Base-by-base conservation (phyloP, 73 alveolate species). In the Paramecium sonneborni region DNA sequence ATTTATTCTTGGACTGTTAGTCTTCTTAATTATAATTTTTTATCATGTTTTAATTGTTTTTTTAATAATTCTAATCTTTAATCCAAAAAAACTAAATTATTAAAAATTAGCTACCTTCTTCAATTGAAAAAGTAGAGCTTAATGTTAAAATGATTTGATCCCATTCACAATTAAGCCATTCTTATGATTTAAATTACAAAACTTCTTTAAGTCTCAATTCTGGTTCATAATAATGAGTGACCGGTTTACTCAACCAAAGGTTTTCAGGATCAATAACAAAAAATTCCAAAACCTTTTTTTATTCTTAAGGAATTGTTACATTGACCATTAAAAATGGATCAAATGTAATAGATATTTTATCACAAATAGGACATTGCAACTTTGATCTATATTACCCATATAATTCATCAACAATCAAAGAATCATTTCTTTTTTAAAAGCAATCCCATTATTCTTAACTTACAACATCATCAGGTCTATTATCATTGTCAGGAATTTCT, bases 341-440 rank as follows among this genome's bases (percentile, higher is more conserved):
- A 76, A 37, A 76, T 21, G 88, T 76, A 3, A 76, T 76, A 3
- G 88, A 76, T 15, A 76, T 76, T 18, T 41, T 76, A 15, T 76
- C 3, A 39, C 70, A 38, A 4, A 21, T 39, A 15, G 70, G 70
- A 38, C 88, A 38, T 20, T 76, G 6, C 9, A 76, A 41, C 2
- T 37, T 20, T 32, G 88, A 76, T 38, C 69, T 76, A 39, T 76
- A 76, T 76, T 38, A 76, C 5, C 88, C 88, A 39, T 76, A 76
- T 0, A 76, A 21, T 32, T 35, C 30, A 76, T 37, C 86, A 32
- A 70, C 57, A 32, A 70, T 70, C 26, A 32, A 15, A 8, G 86
- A 70, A 70, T 70, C 69, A 76, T 76, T 76, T 38, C 70, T 38
- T 18, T 76, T 76, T 39, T 41, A 37, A 41, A 76, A 76, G 23